Percentiles rank a stretch among this genome's conserved stretches.
Evolutionary conservation across 352 stramenopile genomes (phyloP).

Genomic region (Pythium grandisporangium): DNA sequence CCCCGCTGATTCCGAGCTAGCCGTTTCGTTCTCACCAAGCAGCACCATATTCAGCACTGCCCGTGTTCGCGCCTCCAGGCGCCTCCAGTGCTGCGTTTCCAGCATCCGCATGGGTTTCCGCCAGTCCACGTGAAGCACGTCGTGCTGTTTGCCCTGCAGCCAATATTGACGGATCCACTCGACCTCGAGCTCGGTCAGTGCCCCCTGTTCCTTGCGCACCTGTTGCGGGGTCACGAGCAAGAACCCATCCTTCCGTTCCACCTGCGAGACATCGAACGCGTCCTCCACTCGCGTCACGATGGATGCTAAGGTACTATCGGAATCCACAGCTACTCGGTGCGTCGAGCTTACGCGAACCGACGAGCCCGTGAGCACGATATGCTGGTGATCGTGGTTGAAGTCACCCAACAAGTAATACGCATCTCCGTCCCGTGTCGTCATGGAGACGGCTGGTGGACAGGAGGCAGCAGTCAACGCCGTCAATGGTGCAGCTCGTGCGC

Average conservation of each 20-base stretch:
- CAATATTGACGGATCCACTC: constrained; percentile 20
- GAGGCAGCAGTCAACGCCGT: too few relatives aligned
- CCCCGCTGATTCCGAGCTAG: too few relatives aligned
- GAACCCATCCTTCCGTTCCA: not conserved
- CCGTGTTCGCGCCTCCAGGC: constrained; percentile 10
- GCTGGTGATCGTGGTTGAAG: constrained; percentile 87
- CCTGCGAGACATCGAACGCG: constrained; percentile 3
- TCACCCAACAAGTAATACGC: constrained; percentile 82
- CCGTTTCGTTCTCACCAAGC: not conserved
- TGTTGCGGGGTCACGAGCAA: constrained; percentile 6
- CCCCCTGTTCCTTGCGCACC: constrained; percentile 14
- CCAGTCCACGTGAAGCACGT: constrained; percentile 16
- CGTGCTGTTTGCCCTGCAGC: constrained; percentile 16
- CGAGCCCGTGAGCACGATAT: constrained; percentile 61
- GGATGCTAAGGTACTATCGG: constrained; percentile 14
- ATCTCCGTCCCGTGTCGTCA: constrained; percentile 37
- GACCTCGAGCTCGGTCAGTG: constrained; percentile 15
- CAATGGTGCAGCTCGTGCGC: too few relatives aligned
- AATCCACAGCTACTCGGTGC: constrained; percentile 40
- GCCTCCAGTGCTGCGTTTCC: constrained; percentile 10
- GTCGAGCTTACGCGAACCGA: constrained; percentile 50
- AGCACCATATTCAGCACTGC: constrained; percentile 11
- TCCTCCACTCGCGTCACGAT: constrained; percentile 9
- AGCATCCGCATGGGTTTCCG: constrained; percentile 13
- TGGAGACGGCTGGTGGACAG: constrained; percentile 12